phyloP scores from a whole-genome alignment of 2,329 filamentous ascomycete species.

The Ceratocystis harringtonii region DNA sequence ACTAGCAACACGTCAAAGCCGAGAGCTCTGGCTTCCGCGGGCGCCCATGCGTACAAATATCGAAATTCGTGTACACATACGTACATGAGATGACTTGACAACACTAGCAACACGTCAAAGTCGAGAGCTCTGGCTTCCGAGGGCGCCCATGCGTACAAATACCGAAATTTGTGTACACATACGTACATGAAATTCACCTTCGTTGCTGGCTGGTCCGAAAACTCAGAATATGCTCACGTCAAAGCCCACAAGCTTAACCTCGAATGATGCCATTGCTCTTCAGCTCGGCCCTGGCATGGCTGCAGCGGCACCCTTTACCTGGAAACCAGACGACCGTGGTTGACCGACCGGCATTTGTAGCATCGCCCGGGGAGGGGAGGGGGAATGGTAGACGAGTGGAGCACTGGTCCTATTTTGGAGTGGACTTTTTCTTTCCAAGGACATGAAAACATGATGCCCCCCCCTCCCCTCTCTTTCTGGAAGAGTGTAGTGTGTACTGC shows the following conservation, averaged over 20 bases:
- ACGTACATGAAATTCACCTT: too few relatives aligned
- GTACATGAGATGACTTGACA: background rate
- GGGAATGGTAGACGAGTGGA: background rate
- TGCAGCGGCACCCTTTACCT: background rate
- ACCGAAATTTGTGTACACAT: too few relatives aligned
- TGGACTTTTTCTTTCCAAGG: background rate
- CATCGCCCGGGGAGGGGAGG: background rate
- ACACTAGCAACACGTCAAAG: background rate
- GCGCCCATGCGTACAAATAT: background rate
- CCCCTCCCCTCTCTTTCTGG: background rate
- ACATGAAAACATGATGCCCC: background rate
- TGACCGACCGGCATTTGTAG: background rate
- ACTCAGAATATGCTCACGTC: too few relatives aligned
- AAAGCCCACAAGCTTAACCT: too few relatives aligned
- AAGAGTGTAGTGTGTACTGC: background rate
- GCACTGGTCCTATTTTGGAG: background rate
- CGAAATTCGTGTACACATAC: too few relatives aligned
- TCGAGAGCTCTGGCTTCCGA: background rate
- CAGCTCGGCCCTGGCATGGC: background rate
- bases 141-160: background rate
- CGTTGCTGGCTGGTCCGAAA: too few relatives aligned
- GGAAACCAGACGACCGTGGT: background rate
- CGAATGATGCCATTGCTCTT: too few relatives aligned
- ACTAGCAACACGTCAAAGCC: background rate
- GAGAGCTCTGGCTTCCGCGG: background rate